Evolutionary conservation across 2,329 filamentous ascomycete genomes (phyloP), one percentile per base, ranked within the genome.

Genomic region (Neoarthrinium moseri): DNA sequence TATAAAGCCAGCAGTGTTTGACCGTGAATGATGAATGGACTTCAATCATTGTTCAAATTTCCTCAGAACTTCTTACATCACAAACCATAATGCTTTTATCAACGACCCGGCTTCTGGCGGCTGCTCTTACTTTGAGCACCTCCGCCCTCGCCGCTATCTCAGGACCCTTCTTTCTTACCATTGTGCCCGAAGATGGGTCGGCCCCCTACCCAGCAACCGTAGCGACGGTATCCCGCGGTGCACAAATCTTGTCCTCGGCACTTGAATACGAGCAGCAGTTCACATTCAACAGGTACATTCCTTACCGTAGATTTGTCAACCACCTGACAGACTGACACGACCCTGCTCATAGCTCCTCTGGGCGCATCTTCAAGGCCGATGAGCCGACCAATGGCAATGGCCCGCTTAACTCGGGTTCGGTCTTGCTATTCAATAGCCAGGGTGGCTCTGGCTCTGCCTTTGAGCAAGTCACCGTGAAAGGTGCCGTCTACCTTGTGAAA

Each of bases 221-320:
- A 11, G 39, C 39, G 3, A 43, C 39, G 10, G 39, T 43, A 5
- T 43, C 39, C 6, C 39, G 39, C 17, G 39, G 39, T 5, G 39
- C 39, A 17, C 39, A 43, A 20, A 43, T 43, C 27, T 7, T 43
- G 15, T 43, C 39, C 18, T 43, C 39, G 11, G 39, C 39, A 5
- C 27, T 43, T 20, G 29, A 32, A 20, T 43, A 43, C 13, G 39
- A 24, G 29, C 39, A 43, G 29, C 15, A 43, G 20, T 43, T 43
- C 29, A 43, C 39, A 17, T 43, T 33, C 21, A 43, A 43, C 29
- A 30, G 11, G 39, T 43, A 34, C 12, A 24, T 17, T 12, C 11
- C 21, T 2, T 5, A 12, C 6, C 13, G 22, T 12, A 5, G 17
- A n/a, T 6, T 5, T 6, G 2, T 5, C 26, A 11, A 13, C 4